These are phyloP conservation scores for Phylloporus arenicola DNA, from an alignment of 768 basidiomycete species.

Conservation along the genomic window DNA sequence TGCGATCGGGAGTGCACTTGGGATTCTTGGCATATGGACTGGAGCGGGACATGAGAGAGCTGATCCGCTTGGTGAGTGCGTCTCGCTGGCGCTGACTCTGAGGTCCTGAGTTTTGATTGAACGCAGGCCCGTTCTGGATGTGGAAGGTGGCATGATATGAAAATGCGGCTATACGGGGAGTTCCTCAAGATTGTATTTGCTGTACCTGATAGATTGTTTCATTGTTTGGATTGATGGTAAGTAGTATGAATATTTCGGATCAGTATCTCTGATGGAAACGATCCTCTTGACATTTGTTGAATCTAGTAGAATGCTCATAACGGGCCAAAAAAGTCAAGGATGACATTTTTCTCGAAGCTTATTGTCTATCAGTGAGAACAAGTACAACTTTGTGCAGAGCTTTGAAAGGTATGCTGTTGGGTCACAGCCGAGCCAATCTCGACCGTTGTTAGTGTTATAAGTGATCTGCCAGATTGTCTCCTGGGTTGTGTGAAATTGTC, in stretches of 20 bases:
- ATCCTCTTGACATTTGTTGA: no score
- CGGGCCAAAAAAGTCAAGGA: background rate
- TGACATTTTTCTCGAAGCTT: background rate
- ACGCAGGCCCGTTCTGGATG: slow-evolving; percentile 38
- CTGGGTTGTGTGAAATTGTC: slow-evolving; percentile 4
- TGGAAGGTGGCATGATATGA: slow-evolving; percentile 34
- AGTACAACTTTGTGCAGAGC: background rate
- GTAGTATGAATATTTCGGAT: no score
- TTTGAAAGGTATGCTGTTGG: background rate
- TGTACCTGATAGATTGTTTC: background rate
- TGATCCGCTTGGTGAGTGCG: slow-evolving; percentile 39
- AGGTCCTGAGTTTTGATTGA: background rate
- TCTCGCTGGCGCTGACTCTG: background rate
- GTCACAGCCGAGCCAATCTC: background rate
- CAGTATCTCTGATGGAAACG: background rate
- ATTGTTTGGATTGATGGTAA: background rate
- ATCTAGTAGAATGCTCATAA: background rate
- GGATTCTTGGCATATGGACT: slow-evolving; percentile 54
- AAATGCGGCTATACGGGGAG: background rate
- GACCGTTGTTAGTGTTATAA: background rate
- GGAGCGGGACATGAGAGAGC: slow-evolving; percentile 41
- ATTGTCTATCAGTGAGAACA: background rate
- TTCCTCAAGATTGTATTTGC: background rate
- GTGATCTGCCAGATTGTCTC: background rate
- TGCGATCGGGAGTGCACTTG: slow-evolving; percentile 46